phyloP scores from a whole-genome alignment of 2,329 filamentous ascomycete species.

The Cladorrhinum sp. region DNA sequence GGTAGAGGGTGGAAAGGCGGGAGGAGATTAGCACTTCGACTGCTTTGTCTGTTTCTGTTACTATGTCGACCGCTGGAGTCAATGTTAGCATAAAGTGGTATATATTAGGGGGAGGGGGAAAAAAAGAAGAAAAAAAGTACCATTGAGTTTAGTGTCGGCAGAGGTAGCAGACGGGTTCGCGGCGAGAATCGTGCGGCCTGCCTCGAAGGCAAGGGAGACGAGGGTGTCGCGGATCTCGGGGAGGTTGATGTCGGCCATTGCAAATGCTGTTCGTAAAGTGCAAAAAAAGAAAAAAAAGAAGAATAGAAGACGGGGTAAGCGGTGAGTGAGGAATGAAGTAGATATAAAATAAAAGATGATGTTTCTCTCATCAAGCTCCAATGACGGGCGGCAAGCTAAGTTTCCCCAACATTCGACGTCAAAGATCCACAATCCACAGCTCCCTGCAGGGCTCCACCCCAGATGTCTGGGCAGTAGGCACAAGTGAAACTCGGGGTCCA shows the following conservation, averaged over 20 bases:
- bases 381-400: constrained; percentile 6
- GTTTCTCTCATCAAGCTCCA: no score
- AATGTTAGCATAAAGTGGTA: constrained; percentile 7
- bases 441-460: not conserved
- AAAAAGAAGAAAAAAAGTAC: constrained; percentile 38
- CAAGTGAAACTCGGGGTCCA: not conserved
- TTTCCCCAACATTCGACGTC: constrained; percentile 1
- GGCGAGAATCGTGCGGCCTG: constrained; percentile 61
- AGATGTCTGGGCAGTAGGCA: not conserved
- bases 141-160: constrained; percentile 63
- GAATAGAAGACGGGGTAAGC: no score
- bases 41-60: constrained; percentile 65
- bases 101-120: constrained; percentile 2
- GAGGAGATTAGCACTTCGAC: constrained; percentile 61
- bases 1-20: constrained; percentile 51
- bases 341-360: not conserved
- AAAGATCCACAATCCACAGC: not conserved
- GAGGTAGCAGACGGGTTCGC: constrained; percentile 58
- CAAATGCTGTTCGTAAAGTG: not conserved
- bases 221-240: constrained; percentile 61
- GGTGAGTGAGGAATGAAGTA: not conserved
- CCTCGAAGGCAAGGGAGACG: constrained; percentile 57
- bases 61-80: constrained; percentile 68
- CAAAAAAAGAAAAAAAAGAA: not conserved
- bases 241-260: constrained; percentile 56